A percentile compares a stretch with the other conserved stretches of the same genome.
These are phyloP conservation scores for Eimeria sp. DNA, from an alignment of 169 alveolate species.

Conservation along the genomic window DNA sequence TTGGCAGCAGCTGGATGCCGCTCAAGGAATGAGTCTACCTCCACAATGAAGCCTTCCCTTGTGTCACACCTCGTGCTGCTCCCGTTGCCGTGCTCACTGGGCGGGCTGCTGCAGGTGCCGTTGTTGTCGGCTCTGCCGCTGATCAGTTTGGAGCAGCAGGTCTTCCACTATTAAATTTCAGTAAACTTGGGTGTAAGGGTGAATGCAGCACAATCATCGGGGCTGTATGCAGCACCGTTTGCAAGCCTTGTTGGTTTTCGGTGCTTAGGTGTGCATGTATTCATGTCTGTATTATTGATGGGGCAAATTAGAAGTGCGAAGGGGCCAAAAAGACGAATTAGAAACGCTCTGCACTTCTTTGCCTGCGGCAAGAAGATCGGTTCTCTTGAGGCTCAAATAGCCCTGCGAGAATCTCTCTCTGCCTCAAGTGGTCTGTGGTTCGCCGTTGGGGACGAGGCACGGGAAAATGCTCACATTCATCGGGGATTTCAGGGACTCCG, in stretches of 20 bases:
- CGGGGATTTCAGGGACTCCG: neutral
- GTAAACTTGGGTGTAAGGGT: neutral
- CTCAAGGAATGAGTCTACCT: neutral
- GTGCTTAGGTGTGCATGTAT: neutral
- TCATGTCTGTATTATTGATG: neutral
- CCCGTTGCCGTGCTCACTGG: neutral
- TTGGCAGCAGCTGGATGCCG: slow-evolving; percentile 9
- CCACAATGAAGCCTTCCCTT: neutral
- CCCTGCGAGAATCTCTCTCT: neutral
- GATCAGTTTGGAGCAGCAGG: neutral
- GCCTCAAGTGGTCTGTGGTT: neutral
- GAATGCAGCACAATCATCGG: neutral
- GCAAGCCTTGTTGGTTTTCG: neutral
- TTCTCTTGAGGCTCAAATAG: neutral
- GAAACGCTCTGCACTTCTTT: neutral
- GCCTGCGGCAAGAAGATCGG: neutral
- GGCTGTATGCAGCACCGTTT: neutral
- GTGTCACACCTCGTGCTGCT: neutral
- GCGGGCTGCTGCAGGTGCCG: slow-evolving; percentile 18
- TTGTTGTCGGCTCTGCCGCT: neutral
- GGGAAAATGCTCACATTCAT: neutral
- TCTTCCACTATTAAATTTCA: neutral
- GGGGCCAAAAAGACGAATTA: neutral
- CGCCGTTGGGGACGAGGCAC: neutral
- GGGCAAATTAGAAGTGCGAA: neutral